Evolutionary conservation across 495 filamentous ascomycete genomes (phyloP), one percentile per base, ranked within the genome.

Genomic region (Clohesyomyces aquaticus): DNA sequence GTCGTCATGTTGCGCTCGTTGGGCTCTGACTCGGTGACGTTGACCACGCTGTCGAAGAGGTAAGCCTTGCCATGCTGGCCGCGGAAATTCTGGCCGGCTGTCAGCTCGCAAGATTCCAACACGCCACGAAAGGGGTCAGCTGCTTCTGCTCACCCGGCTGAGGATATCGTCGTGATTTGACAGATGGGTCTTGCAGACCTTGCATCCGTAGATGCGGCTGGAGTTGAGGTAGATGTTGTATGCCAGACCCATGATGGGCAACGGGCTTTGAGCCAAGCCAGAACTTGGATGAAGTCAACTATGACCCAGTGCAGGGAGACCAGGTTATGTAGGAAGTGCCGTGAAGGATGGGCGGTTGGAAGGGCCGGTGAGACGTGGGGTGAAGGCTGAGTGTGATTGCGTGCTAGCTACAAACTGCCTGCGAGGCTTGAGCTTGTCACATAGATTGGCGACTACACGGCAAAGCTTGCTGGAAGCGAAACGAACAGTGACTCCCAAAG

Each of bases 1-100:
- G 94, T 98, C n/a, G 95, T 98, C 94, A 98, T 98, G 82, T 87
- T 96, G 65, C 94, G 91, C 77, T 98, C 95, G 56, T 83, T 84
- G 12, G 93, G 85, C 43, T 95, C 90, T 66, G 85, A 86, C 53
- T 85, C 79, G 54, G 83, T 87, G 74, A 95, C 82, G 77, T 98
- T 98, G 72, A 98, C 94, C 51, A 98, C 94, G 55, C 70, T 85
- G 76, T 91, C 88, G 85, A 98, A 98, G 66, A 98, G 89, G 78
- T 90, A 98, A 47, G 94, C 94, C 79, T 98, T 98, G 67, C 94
- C 94, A 71, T 98, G 95, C 74, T 97, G 93, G 73, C 94, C 94
- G 61, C 94, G 92, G 83, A 98, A 98, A 76, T 93, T 96, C 94
- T 98, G 74, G 60, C 46, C 27, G 43, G 29, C 18, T 49, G 51